Evolutionary conservation across 768 basidiomycete genomes (phyloP).

Genomic region (Leccinum pellstonianum): DNA sequence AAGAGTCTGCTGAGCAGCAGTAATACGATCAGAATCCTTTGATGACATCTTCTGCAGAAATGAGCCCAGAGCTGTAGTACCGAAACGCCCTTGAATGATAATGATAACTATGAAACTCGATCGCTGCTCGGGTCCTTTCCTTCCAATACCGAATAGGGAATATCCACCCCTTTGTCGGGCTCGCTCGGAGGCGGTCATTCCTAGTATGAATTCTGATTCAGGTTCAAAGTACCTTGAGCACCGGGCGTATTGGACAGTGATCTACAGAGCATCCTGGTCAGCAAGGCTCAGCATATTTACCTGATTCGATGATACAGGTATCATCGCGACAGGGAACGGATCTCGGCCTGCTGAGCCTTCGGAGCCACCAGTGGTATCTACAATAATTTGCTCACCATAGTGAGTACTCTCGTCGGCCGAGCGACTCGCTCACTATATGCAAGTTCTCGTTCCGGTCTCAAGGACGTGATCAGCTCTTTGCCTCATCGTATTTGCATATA

Average conservation of each 20-base stretch:
- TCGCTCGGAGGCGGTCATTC: background rate
- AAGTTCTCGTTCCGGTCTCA: background rate
- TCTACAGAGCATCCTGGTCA: background rate
- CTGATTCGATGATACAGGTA: background rate
- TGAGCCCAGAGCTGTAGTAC: background rate
- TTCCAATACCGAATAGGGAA: constrained; percentile 10
- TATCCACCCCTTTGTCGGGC: background rate
- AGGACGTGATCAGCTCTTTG: background rate
- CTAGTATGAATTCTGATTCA: background rate
- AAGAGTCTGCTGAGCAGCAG: constrained; percentile 66
- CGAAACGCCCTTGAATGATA: background rate
- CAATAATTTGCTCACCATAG: background rate
- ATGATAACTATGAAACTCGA: background rate
- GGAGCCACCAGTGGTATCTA: no score
- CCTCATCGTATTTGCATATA: background rate
- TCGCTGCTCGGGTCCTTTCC: background rate
- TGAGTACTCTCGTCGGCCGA: background rate
- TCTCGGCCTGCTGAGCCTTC: background rate
- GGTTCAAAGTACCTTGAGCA: background rate
- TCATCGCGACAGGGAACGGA: background rate
- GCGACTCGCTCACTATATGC: background rate
- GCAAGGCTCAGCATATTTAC: background rate
- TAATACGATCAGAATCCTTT: constrained; percentile 57
- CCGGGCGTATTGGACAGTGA: background rate
- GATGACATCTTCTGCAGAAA: constrained; percentile 32